phyloP scores from a whole-genome alignment of 768 basidiomycete genomes.

The Leucosporidium scottii region DNA sequence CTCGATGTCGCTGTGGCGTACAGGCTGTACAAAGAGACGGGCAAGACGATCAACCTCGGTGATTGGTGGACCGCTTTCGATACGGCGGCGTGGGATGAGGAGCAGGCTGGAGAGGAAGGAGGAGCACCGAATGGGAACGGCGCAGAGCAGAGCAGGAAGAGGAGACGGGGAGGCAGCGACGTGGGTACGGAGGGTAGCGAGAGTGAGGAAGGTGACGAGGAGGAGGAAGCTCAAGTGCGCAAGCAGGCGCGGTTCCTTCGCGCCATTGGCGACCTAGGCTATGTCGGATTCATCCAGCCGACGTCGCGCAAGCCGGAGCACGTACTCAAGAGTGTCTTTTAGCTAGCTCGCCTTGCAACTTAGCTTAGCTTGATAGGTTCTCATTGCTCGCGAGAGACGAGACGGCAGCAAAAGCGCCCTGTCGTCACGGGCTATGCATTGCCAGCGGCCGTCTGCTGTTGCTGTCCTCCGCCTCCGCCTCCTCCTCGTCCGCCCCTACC shows the following conservation, averaged over 20 bases:
- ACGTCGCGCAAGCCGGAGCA: constrained; percentile 35
- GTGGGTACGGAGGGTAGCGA: constrained; percentile 6
- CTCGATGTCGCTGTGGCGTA: constrained; percentile 27
- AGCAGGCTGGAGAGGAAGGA: not conserved
- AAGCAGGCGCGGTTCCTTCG: constrained; percentile 37
- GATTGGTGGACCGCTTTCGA: constrained; percentile 36
- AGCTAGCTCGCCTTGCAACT: not conserved
- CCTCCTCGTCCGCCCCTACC: not conserved
- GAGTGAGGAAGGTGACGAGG: constrained; percentile 10
- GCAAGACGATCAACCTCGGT: constrained; percentile 33
- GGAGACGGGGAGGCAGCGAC: not conserved
- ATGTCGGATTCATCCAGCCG: constrained; percentile 34
- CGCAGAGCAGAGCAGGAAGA: not conserved
- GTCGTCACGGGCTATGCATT: not conserved
- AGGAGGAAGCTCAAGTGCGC: constrained; percentile 13
- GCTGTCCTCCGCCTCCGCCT: not conserved
- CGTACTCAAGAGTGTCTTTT: constrained; percentile 35
- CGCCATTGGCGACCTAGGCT: constrained; percentile 30
- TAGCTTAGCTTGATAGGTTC: not conserved
- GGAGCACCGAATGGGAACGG: not conserved
- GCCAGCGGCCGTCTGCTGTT: not conserved
- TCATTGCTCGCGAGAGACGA: not conserved
- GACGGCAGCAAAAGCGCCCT: no score
- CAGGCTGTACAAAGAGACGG: constrained; percentile 28
- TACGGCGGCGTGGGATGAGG: constrained; percentile 15